A percentile compares a stretch with the other conserved stretches of the same genome.
Evolutionary conservation across 306 rosid species (phyloP).

Genomic region (Prinsepia uniflora): DNA sequence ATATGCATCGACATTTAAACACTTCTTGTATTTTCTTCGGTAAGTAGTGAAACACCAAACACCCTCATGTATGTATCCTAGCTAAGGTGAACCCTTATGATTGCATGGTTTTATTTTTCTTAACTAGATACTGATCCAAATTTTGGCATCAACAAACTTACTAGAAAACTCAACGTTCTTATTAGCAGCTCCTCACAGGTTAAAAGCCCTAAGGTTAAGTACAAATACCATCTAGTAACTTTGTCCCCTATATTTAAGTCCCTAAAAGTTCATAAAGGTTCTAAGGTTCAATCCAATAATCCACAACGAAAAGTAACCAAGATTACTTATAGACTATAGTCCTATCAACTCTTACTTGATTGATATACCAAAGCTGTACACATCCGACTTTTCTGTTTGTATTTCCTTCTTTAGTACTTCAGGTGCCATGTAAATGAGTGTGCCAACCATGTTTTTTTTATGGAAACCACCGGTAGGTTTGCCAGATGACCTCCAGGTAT

Average conservation of each 20-base stretch:
- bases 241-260: not conserved
- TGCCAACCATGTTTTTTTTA: slow-evolving; percentile 90
- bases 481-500: slow-evolving; percentile 83
- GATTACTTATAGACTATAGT: not conserved
- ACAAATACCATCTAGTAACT: not conserved
- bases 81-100: too few species aligned
- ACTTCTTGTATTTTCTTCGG: too few species aligned
- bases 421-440: slow-evolving; percentile 93
- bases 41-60: too few species aligned
- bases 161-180: too few species aligned
- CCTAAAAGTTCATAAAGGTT: too few species aligned
- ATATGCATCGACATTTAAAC: too few species aligned
- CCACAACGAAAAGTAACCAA: not conserved
- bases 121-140: too few species aligned
- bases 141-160: not conserved
- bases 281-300: not conserved
- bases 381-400: slow-evolving; percentile 83
- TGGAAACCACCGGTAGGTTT: slow-evolving; percentile 98
- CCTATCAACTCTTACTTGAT: slow-evolving; percentile 52
- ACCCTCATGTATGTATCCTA: too few species aligned
- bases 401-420: slow-evolving; percentile 81
- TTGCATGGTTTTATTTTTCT: too few species aligned
- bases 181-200: not conserved
- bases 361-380: slow-evolving; percentile 80
- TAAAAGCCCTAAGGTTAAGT: not conserved